Percentiles rank a stretch among this genome's conserved stretches.
These are phyloP conservation scores for Hymenoscyphus infarciens DNA, from an alignment of 2,329 filamentous ascomycete species.

Conservation along the genomic window DNA sequence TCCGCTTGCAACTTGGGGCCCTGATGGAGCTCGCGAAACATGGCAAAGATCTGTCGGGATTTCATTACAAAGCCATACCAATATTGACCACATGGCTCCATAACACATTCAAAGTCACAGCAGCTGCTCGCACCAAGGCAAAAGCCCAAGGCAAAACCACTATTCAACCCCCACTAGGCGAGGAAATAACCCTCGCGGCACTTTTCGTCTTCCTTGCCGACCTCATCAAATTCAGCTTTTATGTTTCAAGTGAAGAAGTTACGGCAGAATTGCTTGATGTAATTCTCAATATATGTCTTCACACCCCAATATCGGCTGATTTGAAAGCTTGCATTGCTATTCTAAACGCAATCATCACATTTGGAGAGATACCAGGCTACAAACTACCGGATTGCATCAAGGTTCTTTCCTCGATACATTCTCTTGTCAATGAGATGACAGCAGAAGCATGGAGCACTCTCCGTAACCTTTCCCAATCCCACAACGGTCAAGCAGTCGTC, in stretches of 20 bases:
- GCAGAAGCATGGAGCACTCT: slow-evolving; percentile 68
- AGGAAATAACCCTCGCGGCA: slow-evolving; percentile 59
- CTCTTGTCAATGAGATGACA: slow-evolving; percentile 56
- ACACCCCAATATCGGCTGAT: slow-evolving; percentile 61
- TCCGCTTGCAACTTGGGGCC: slow-evolving; percentile 61
- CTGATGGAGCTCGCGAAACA: slow-evolving; percentile 58
- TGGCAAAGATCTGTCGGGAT: slow-evolving; percentile 61
- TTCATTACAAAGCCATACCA: slow-evolving; percentile 64
- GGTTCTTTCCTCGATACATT: slow-evolving; percentile 69
- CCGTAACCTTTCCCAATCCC: slow-evolving; percentile 67
- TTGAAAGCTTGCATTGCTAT: slow-evolving; percentile 64
- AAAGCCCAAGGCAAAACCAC: slow-evolving; percentile 39
- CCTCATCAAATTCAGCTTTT: slow-evolving; percentile 73
- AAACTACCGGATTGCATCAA: slow-evolving; percentile 65
- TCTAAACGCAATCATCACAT: slow-evolving; percentile 68
- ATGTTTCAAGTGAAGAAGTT: slow-evolving; percentile 60
- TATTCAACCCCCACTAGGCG: slow-evolving; percentile 37
- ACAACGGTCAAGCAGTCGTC: slow-evolving; percentile 67
- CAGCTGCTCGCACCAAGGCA: slow-evolving; percentile 49
- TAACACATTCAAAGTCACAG: slow-evolving; percentile 51
- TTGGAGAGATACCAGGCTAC: slow-evolving; percentile 61
- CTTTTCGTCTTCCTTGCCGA: slow-evolving; percentile 65
- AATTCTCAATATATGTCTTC: slow-evolving; percentile 64
- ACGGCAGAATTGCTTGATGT: slow-evolving; percentile 59
- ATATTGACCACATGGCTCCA: slow-evolving; percentile 59